These are phyloP conservation scores for Plantago coronopus DNA, from an alignment of 305 asterid species.

Conservation along the genomic window DNA sequence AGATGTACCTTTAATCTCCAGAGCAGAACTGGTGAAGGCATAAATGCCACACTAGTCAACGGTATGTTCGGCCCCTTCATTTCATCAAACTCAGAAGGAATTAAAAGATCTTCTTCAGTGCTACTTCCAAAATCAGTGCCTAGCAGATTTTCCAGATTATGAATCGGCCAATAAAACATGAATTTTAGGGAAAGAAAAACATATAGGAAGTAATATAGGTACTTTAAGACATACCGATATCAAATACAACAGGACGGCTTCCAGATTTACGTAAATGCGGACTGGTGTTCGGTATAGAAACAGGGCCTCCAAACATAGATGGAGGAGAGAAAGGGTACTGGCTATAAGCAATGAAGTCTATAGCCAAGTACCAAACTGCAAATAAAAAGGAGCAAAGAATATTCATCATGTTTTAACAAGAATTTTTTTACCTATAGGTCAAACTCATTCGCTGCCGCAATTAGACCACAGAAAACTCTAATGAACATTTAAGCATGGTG, in stretches of 20 bases:
- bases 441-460: slow-evolving; percentile 14
- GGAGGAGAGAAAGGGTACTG: slow-evolving; percentile 42
- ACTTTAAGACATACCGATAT: slow-evolving; percentile 48
- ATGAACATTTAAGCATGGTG: neutral
- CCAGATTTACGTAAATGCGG: slow-evolving; percentile 94
- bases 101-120: slow-evolving; percentile 54
- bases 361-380: slow-evolving; percentile 28
- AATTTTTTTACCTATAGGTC: slow-evolving; percentile 7
- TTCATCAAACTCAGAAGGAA: slow-evolving; percentile 50
- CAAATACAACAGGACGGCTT: slow-evolving; percentile 77
- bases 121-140: slow-evolving; percentile 47
- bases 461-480: neutral
- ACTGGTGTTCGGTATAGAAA: slow-evolving; percentile 60
- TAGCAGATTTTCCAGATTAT: slow-evolving; percentile 19
- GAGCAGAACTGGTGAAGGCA: slow-evolving; percentile 78
- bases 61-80: slow-evolving; percentile 69
- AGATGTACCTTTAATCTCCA: slow-evolving; percentile 90
- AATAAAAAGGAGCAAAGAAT: slow-evolving; percentile 6
- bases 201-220: neutral
- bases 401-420: slow-evolving; percentile 17
- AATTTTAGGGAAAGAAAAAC: neutral
- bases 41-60: slow-evolving; percentile 54
- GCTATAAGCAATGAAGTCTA: slow-evolving; percentile 24
- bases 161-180: neutral
- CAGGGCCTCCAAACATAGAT: slow-evolving; percentile 91